These are phyloP conservation scores for Phytopythium aichiense DNA, from an alignment of 352 stramenopile genomes.

Conservation along the genomic window DNA sequence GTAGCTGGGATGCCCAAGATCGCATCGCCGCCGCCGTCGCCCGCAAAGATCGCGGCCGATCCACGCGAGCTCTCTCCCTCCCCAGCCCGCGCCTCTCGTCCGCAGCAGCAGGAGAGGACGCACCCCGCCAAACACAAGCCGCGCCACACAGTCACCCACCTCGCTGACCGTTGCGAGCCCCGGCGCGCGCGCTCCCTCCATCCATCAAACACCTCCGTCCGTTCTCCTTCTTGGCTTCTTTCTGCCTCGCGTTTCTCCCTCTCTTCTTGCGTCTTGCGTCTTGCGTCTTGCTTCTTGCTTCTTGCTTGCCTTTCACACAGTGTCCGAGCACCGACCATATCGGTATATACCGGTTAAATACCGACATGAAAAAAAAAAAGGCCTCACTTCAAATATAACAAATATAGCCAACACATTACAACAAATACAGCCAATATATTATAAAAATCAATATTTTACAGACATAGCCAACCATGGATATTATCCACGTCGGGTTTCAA, in stretches of 20 bases:
- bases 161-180: neutral
- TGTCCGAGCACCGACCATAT: no score
- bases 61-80: neutral
- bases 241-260: constrained; percentile 3
- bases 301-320: neutral
- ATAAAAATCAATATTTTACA: no score
- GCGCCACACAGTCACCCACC: neutral
- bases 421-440: no score
- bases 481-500: no score
- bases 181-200: neutral
- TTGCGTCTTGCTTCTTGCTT: neutral
- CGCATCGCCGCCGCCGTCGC: neutral
- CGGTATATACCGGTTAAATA: no score
- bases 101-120: neutral
- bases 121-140: neutral
- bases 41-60: constrained; percentile 2
- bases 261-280: neutral
- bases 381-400: no score
- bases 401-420: no score
- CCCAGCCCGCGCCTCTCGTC: neutral
- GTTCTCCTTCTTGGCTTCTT: neutral
- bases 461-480: no score
- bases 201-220: constrained; percentile 2
- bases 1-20: neutral
- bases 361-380: no score